Evolutionary conservation across 306 rosid genomes (phyloP).

Genomic region (Cercis canadensis): DNA sequence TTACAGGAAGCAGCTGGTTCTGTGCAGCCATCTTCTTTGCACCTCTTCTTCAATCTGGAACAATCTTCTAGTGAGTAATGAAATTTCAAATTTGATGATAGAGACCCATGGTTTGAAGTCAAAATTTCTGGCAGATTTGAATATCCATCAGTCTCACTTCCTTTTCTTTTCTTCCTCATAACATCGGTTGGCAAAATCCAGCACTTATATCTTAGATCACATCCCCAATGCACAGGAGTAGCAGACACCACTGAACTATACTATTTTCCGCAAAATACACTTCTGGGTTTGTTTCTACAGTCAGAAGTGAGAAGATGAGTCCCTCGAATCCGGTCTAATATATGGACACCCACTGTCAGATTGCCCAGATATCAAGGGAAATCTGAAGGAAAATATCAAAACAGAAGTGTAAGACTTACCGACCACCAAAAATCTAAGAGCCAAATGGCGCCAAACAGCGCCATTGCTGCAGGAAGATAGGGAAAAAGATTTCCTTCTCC

Average conservation of each 20-base stretch:
- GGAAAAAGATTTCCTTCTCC: constrained; percentile 2
- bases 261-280: constrained; percentile 13
- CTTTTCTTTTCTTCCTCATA: constrained; percentile 99
- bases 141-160: constrained; percentile 67
- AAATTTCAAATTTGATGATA: constrained; percentile 61
- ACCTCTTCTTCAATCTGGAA: constrained; percentile 85
- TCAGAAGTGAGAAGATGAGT: constrained; percentile 26
- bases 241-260: constrained; percentile 3
- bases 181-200: constrained; percentile 37
- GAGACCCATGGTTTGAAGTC: constrained; percentile 54
- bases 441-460: constrained; percentile 27
- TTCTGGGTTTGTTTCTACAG: constrained; percentile 38
- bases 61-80: constrained; percentile 88
- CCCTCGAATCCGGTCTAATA: constrained; percentile 9
- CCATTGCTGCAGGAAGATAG: constrained; percentile 5
- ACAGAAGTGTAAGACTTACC: not conserved
- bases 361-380: constrained; percentile 1
- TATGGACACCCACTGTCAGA: constrained; percentile 16
- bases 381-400: not conserved
- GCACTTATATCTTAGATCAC: constrained; percentile 29
- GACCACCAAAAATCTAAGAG: not conserved
- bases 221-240: constrained; percentile 24
- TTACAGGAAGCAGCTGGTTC: constrained; percentile 62
- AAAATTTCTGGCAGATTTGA: constrained; percentile 48
- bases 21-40: constrained; percentile 68